Conservation (phyloP, 208 protist species). For the Leishmania gerbilli region DNA sequence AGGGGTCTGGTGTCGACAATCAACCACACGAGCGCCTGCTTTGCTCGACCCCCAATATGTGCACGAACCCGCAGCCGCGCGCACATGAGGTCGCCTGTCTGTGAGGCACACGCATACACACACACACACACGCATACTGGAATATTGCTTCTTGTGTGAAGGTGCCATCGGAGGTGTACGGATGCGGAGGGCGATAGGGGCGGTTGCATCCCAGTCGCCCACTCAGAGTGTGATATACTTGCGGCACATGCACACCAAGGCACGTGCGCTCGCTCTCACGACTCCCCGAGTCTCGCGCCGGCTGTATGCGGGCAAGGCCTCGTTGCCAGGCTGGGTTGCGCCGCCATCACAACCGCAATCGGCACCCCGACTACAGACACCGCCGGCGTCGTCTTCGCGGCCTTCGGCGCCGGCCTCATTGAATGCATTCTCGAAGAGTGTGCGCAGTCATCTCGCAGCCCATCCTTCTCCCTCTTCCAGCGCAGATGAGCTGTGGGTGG, state of each 20-base stretch:
- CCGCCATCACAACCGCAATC: conserved; percentile 2
- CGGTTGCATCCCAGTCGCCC: neutral
- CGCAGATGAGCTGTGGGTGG: conserved; percentile 10
- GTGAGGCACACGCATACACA: neutral
- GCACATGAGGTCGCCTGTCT: neutral
- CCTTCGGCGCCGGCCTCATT: neutral
- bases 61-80: neutral
- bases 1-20: neutral
- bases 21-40: neutral
- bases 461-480: neutral
- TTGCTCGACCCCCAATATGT: neutral
- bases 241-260: neutral
- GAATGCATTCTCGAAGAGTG: conserved; percentile 15
- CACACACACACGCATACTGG: neutral
- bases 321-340: neutral
- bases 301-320: neutral
- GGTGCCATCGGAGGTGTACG: neutral
- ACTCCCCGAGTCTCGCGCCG: neutral
- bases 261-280: neutral
- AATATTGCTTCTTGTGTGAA: neutral
- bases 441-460: conserved; percentile 13
- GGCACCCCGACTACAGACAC: neutral
- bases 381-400: neutral
- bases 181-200: neutral
- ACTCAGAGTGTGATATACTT: neutral